A percentile compares a stretch with the other conserved stretches of the same genome.
phyloP scores from a whole-genome alignment of 129 eudicot species.

The Arctium minus region DNA sequence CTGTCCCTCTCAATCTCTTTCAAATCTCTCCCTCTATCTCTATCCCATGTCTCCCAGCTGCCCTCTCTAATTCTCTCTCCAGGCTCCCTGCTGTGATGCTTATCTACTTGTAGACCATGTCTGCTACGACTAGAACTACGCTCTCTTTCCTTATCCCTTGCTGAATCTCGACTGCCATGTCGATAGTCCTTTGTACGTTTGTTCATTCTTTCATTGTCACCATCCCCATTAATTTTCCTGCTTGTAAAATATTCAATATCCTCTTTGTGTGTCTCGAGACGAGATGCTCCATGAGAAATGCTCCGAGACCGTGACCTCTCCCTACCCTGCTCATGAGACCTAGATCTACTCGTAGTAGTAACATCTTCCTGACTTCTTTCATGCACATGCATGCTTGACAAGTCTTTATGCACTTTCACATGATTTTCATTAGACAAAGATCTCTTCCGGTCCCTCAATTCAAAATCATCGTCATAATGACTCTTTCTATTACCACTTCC shows the following conservation, averaged over 20 bases:
- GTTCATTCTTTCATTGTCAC: conserved; percentile 37
- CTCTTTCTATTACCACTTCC: conserved; percentile 24
- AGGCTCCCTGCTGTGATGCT: conserved; percentile 36
- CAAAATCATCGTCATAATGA: conserved; percentile 35
- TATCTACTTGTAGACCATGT: conserved; percentile 35
- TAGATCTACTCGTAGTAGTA: conserved; percentile 34
- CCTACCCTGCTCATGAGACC: conserved; percentile 45
- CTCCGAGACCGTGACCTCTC: conserved; percentile 60
- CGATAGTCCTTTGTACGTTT: conserved; percentile 30
- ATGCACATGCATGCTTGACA: conserved; percentile 23
- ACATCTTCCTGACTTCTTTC: conserved; percentile 38
- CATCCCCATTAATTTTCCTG: conserved; percentile 28
- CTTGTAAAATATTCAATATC: conserved; percentile 28
- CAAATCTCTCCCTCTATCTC: conserved; percentile 32
- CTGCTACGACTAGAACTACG: conserved; percentile 61
- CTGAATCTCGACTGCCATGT: conserved; percentile 51
- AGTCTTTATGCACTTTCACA: conserved; percentile 24
- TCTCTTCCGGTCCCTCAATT: conserved; percentile 23
- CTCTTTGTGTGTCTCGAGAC: conserved; percentile 17
- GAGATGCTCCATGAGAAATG: conserved; percentile 43
- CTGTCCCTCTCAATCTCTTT: conserved; percentile 37
- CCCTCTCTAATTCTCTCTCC: conserved; percentile 48
- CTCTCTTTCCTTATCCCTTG: conserved; percentile 59
- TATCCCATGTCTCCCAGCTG: conserved; percentile 42
- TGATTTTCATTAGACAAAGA: conserved; percentile 21